A percentile compares a stretch with the other conserved stretches of the same genome.
These are phyloP conservation scores for Pythium utonaiense DNA, from an alignment of 352 stramenopile species.

Conservation along the genomic window DNA sequence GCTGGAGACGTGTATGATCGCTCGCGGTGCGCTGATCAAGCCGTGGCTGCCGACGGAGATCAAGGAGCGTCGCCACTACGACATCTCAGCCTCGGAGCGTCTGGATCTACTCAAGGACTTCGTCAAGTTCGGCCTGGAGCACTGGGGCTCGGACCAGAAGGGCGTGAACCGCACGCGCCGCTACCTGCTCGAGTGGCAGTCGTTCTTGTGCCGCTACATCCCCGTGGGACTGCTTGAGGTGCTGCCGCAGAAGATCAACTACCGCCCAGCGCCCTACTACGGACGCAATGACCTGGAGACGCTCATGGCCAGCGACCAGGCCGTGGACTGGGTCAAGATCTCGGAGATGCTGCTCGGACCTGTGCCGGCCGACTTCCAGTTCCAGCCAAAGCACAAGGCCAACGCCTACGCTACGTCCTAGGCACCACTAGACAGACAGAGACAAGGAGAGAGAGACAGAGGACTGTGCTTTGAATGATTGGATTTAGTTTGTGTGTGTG, in stretches of 20 bases:
- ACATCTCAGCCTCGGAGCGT: conserved; percentile 96
- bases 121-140: conserved; percentile 96
- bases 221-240: conserved; percentile 95
- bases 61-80: conserved; percentile 96
- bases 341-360: conserved; percentile 97
- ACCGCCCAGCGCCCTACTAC: conserved; percentile 91
- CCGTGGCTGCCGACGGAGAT: conserved; percentile 99
- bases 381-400: conserved; percentile 98
- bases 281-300: conserved; percentile 97
- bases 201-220: conserved; percentile 97
- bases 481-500: conserved; percentile 5
- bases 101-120: conserved; percentile 98
- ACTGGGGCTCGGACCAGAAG: conserved; percentile 98
- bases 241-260: conserved; percentile 97
- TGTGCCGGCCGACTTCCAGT: conserved; percentile 90
- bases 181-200: conserved; percentile 99
- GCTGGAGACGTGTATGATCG: conserved; percentile 89
- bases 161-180: conserved; percentile 97
- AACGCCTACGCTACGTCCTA: conserved; percentile 85
- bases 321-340: conserved; percentile 98
- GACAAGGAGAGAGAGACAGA: no score
- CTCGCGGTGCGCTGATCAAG: conserved; percentile 96
- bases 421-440: no score
- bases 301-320: conserved; percentile 94
- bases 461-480: not conserved